Percentiles rank a stretch among this genome's conserved stretches.
phyloP scores from a whole-genome alignment of 2,329 filamentous ascomycete species.

The Colletotrichum kahawae region DNA sequence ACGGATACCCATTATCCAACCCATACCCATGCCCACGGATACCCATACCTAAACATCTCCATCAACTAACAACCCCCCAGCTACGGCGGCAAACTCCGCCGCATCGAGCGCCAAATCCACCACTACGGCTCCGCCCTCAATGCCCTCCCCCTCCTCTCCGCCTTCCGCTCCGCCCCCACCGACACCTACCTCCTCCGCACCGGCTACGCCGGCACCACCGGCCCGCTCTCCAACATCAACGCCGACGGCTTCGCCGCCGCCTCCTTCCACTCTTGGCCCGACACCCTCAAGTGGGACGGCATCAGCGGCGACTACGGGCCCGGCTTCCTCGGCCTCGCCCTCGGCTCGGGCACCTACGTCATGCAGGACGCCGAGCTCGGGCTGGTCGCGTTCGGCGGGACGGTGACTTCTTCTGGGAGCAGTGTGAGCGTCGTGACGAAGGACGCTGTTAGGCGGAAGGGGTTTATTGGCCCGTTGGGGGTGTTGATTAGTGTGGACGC shows the following conservation, averaged over 20 bases:
- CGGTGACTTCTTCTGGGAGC: constrained; percentile 29
- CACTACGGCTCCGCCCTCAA: constrained; percentile 67
- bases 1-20: background rate
- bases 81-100: constrained; percentile 46
- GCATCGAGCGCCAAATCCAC: constrained; percentile 58
- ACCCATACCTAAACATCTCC: too few species aligned
- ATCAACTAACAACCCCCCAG: constrained; percentile 22
- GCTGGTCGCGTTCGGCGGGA: constrained; percentile 53
- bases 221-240: constrained; percentile 60
- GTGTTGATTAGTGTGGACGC: constrained; percentile 46
- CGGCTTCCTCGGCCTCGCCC: constrained; percentile 54
- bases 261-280: constrained; percentile 62
- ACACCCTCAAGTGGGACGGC: constrained; percentile 60
- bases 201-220: constrained; percentile 58
- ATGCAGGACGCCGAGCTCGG: constrained; percentile 48
- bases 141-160: constrained; percentile 56
- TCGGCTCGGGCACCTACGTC: constrained; percentile 56
- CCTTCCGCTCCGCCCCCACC: constrained; percentile 50
- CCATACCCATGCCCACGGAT: background rate
- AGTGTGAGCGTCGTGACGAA: constrained; percentile 41
- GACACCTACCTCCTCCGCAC: constrained; percentile 57
- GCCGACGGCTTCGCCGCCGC: constrained; percentile 57
- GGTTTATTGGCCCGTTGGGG: constrained; percentile 53
- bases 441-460: constrained; percentile 50
- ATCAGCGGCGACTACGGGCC: constrained; percentile 63